Conservation (phyloP, 257 asterid genomes). For the Ilex asprella region DNA sequence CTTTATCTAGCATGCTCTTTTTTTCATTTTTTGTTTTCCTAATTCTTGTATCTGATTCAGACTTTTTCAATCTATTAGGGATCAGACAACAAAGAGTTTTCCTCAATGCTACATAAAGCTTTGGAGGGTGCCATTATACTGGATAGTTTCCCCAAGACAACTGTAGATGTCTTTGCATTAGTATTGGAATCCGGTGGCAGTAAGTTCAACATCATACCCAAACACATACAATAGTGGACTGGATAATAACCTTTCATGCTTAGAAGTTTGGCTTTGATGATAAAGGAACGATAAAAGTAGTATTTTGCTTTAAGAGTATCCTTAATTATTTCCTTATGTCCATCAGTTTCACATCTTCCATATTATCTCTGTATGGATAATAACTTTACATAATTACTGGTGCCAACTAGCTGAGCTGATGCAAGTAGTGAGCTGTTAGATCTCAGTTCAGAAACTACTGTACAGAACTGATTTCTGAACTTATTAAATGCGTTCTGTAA, state of each 20-base stretch:
- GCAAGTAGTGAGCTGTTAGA: too few species aligned
- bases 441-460: too few species aligned
- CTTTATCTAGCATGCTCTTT: slow-evolving; percentile 4
- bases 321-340: neutral
- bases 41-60: slow-evolving; percentile 13
- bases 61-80: slow-evolving; percentile 32
- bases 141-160: slow-evolving; percentile 89
- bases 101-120: slow-evolving; percentile 89
- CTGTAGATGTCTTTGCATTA: slow-evolving; percentile 96
- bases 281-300: too few species aligned
- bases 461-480: neutral
- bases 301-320: neutral
- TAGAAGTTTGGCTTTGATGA: too few species aligned
- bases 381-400: neutral
- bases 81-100: slow-evolving; percentile 70
- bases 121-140: slow-evolving; percentile 87
- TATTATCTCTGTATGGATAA: neutral
- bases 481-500: neutral
- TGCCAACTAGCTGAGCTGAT: neutral
- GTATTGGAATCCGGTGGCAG: slow-evolving; percentile 99
- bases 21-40: slow-evolving; percentile 3
- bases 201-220: slow-evolving; percentile 33
- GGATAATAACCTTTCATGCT: slow-evolving; percentile 2
- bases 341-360: too few species aligned
- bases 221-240: neutral